Percentiles rank a stretch among this genome's conserved stretches.
These are phyloP conservation scores for Pythium sukuiense DNA, from an alignment of 352 stramenopile species.

Conservation along the genomic window DNA sequence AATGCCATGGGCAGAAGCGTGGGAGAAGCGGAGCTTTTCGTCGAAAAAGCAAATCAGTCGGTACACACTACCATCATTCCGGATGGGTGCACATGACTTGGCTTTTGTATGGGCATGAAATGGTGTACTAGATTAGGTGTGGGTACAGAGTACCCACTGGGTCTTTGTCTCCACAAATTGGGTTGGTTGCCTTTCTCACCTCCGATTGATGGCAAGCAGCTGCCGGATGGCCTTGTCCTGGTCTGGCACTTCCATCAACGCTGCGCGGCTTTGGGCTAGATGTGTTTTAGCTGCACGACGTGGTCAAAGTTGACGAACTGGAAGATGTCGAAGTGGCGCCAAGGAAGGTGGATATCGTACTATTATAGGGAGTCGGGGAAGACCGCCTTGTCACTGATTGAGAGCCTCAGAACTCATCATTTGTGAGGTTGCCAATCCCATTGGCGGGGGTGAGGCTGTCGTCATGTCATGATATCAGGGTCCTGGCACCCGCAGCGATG, in stretches of 20 bases:
- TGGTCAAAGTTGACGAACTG: conserved; percentile 71
- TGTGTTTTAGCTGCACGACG: conserved; percentile 43
- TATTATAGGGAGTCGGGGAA: conserved; percentile 28
- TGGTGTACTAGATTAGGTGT: neutral
- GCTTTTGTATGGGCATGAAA: neutral
- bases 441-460: conserved; percentile 72
- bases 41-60: neutral
- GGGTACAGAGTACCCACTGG: neutral
- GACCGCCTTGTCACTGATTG: conserved; percentile 48
- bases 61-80: conserved; percentile 4
- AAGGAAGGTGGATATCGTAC: conserved; percentile 51
- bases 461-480: conserved; percentile 64
- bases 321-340: conserved; percentile 46
- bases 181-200: too few relatives aligned
- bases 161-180: too few relatives aligned
- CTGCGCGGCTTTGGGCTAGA: conserved; percentile 56
- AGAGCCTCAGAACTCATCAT: neutral
- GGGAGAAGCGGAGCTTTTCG: neutral
- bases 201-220: conserved; percentile 4
- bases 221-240: conserved; percentile 52
- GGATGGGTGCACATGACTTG: neutral
- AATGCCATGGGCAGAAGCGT: neutral
- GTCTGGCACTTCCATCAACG: conserved; percentile 70
- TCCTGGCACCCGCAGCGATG: conserved; percentile 68
- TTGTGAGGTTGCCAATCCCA: conserved; percentile 58